Evolutionary conservation across 1,284 basidiomycete genomes (phyloP), one percentile per base, ranked within the genome.

Genomic region (Trichosporon faecale): DNA sequence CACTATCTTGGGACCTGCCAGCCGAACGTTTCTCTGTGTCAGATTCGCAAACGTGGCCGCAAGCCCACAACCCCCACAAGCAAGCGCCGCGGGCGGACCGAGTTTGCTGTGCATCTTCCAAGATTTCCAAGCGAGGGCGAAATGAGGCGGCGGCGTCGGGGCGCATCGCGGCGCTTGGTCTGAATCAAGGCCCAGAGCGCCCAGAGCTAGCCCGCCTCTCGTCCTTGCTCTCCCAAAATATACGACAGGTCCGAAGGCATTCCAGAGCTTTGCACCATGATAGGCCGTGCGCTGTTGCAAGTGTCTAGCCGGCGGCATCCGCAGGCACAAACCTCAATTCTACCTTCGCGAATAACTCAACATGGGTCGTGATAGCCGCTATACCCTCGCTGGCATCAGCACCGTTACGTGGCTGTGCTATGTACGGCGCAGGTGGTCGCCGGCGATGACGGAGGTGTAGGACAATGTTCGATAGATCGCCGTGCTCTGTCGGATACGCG

Each of bases 241-340:
- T 52, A 52, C 21, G 49, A 52, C 49, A 46, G 18, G 44, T 21
- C 40, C 60, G 33, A 37, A 12, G 40, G 40, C 40, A 18, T n/a
- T 16, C 16, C 12, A 9, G 16, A 18, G 4, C 16, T 18, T 16
- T 16, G 29, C 33, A 6, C 16, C n/a, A 27, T 25, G 31, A 63
- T 37, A 31, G 61, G 33, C 21, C 61, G 61, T 63, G 29, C 27
- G 12, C 61, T 23, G 18, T 23, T 7, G 23, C 18, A 6, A 35
- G 7, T 8, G 40, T 31, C 61, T n/a, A 63, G 61, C 61, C 33
- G 61, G 16, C 61, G 61, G 61, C 61, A 63, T 31, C 61, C 61
- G 31, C 35, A 52, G 49, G 49, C 49, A 52, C 21, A n/a, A 7
- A n/a, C 11, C 18, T 11, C 6, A 23, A 23, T 23, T 12, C 23